Conservation (phyloP, 2,329 filamentous ascomycete species). For the Aspergillus quadricinctus region DNA sequence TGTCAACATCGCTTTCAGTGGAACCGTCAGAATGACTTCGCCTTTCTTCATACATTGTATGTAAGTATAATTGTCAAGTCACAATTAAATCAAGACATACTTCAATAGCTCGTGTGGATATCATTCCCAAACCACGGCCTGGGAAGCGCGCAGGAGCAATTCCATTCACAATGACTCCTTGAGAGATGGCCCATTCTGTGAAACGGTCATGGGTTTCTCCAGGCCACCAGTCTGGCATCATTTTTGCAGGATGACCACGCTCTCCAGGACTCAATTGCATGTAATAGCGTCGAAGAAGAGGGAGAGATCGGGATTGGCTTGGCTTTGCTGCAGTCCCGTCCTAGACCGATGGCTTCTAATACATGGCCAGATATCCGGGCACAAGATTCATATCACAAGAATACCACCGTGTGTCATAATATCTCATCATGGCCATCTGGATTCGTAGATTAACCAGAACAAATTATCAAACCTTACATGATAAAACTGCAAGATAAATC, state of each 20-base stretch:
- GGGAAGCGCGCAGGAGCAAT: slow-evolving; percentile 64
- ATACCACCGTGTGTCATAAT: not conserved
- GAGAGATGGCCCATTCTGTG: slow-evolving; percentile 61
- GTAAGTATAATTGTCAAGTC: not conserved
- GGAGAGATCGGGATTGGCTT: not conserved
- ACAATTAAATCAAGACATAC: slow-evolving; percentile 39
- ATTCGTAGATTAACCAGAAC: not conserved
- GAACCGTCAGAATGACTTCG: slow-evolving; percentile 62
- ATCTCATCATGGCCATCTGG: not conserved
- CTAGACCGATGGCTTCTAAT: not conserved
- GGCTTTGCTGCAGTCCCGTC: not conserved
- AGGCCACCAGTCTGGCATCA: slow-evolving; percentile 28
- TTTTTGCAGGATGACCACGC: slow-evolving; percentile 7
- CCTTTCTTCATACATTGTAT: slow-evolving; percentile 43
- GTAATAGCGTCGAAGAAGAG: not conserved
- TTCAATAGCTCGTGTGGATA: slow-evolving; percentile 63
- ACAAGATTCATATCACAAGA: not conserved
- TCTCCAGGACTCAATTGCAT: slow-evolving; percentile 24
- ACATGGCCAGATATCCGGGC: not conserved
- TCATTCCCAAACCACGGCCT: slow-evolving; percentile 72
- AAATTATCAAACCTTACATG: not conserved
- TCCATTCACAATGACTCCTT: slow-evolving; percentile 64
- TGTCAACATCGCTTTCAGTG: slow-evolving; percentile 60
- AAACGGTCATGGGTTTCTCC: slow-evolving; percentile 50
- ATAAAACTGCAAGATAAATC: not conserved